phyloP scores from a whole-genome alignment of 805 yeast genomes.

The Starmera dryadoides region DNA sequence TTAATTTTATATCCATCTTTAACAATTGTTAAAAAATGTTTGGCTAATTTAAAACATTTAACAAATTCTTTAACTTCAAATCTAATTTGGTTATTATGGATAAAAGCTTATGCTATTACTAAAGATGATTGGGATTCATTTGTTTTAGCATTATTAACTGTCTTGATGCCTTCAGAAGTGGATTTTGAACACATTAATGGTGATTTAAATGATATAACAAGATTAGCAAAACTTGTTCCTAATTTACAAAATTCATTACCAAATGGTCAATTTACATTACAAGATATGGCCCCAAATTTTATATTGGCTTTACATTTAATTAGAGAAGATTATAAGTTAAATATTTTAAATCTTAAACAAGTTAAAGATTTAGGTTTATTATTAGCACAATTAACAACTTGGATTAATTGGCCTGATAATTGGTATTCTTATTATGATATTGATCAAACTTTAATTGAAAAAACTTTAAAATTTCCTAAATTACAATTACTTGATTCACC shows the following conservation, averaged over 20 bases:
- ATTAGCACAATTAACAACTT: constrained; percentile 50
- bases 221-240: constrained; percentile 6
- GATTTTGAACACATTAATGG: constrained; percentile 11
- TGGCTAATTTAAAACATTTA: constrained; percentile 43
- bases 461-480: constrained; percentile 29
- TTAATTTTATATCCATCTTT: constrained; percentile 39
- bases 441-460: constrained; percentile 28
- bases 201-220: constrained; percentile 7
- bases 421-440: constrained; percentile 57
- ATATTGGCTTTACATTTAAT: constrained; percentile 65
- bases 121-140: constrained; percentile 55
- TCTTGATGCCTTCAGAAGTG: constrained; percentile 38
- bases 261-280: constrained; percentile 27
- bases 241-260: constrained; percentile 14
- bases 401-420: constrained; percentile 68
- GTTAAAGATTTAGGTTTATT: constrained; percentile 41
- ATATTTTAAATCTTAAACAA: constrained; percentile 32
- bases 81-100: constrained; percentile 57
- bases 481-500: constrained; percentile 38
- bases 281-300: constrained; percentile 55
- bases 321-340: constrained; percentile 66
- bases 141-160: constrained; percentile 41
- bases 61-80: constrained; percentile 54
- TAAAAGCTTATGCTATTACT: constrained; percentile 40
- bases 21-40: constrained; percentile 34